Conservation (phyloP, 1,139 yeast species). For the Candida mesenterica region DNA sequence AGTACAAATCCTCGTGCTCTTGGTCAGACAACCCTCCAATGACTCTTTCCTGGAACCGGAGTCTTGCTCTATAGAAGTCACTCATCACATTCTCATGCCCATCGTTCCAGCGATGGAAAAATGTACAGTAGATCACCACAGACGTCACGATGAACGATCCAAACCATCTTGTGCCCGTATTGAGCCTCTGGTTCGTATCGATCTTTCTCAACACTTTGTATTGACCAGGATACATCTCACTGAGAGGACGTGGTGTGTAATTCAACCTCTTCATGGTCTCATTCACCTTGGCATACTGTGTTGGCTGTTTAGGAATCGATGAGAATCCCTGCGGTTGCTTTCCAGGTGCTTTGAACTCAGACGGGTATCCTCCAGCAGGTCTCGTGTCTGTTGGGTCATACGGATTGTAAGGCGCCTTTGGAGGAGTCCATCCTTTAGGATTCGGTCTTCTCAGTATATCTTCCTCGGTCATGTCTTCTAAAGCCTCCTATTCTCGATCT, state of each 20-base stretch:
- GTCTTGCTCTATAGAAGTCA: conserved; percentile 61
- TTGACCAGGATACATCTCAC: conserved; percentile 76
- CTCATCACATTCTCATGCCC: conserved; percentile 76
- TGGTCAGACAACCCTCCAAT: conserved; percentile 52
- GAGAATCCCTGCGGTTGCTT: conserved; percentile 54
- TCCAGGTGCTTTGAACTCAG: conserved; percentile 65
- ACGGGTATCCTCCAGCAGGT: conserved; percentile 84
- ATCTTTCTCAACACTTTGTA: conserved; percentile 67
- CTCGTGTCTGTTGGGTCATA: conserved; percentile 75
- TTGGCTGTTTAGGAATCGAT: conserved; percentile 63
- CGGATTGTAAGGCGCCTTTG: conserved; percentile 82
- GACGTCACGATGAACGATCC: conserved; percentile 48
- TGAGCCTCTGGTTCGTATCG: conserved; percentile 53
- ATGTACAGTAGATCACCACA: conserved; percentile 56
- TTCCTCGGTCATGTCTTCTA: conserved; percentile 3
- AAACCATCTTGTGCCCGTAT: conserved; percentile 54
- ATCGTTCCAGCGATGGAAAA: conserved; percentile 82
- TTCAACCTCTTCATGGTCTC: conserved; percentile 71
- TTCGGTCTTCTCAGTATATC: conserved; percentile 61
- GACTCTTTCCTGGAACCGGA: conserved; percentile 52
- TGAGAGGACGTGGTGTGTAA: conserved; percentile 76
- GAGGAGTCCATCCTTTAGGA: conserved; percentile 81
- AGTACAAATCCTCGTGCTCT: conserved; percentile 63
- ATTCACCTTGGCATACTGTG: conserved; percentile 67
- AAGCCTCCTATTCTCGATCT: background rate